phyloP scores from a whole-genome alignment of 495 filamentous ascomycete species.

The Aspergillus cavernicola region DNA sequence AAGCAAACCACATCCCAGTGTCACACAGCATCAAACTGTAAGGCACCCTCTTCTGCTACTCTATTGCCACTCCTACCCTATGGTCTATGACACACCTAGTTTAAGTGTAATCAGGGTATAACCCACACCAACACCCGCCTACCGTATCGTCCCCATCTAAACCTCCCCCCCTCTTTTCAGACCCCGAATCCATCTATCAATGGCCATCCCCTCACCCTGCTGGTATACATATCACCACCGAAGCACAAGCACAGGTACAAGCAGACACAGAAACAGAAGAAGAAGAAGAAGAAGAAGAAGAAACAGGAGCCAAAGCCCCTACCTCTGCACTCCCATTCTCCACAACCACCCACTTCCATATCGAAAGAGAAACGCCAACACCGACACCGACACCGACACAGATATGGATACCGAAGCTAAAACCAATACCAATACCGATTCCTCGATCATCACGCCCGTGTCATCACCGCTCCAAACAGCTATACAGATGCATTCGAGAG shows the following conservation, averaged over 20 bases:
- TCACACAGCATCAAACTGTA: constrained; percentile 1
- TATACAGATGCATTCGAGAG: too few species aligned
- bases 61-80: too few species aligned
- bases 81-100: too few species aligned
- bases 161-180: background rate
- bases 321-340: background rate
- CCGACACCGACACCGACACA: background rate
- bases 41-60: background rate
- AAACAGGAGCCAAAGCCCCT: too few species aligned
- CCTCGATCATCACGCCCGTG: too few species aligned
- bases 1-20: constrained; percentile 5
- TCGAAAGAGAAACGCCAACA: background rate
- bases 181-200: background rate
- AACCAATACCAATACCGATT: background rate
- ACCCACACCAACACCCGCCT: too few species aligned
- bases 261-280: too few species aligned
- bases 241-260: background rate
- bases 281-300: too few species aligned
- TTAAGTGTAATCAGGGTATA: too few species aligned
- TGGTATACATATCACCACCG: background rate
- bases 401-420: background rate
- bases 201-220: background rate
- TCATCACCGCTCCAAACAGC: too few species aligned
- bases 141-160: background rate
- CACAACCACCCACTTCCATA: background rate